A percentile compares a stretch with the other conserved stretches of the same genome.
Conservation (phyloP, 1,284 basidiomycete genomes). For the Leucoagaricus sp. region DNA sequence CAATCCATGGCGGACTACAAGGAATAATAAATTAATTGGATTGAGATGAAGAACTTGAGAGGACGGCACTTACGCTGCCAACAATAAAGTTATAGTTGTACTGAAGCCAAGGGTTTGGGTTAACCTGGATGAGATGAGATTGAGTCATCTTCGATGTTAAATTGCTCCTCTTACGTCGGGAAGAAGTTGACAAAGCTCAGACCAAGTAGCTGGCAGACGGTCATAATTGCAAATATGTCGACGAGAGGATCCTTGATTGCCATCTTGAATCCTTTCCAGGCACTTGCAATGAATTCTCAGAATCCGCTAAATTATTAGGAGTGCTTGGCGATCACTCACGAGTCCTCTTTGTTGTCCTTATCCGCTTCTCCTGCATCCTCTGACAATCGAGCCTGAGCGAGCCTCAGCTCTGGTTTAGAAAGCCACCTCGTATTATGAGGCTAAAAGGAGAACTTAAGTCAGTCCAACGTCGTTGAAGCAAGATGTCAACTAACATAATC, state of each 20-base stretch:
- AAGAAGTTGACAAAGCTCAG: slow-evolving; percentile 77
- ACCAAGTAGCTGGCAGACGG: slow-evolving; percentile 54
- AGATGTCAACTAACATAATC: slow-evolving; percentile 42
- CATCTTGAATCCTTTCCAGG: slow-evolving; percentile 52
- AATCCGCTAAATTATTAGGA: neutral
- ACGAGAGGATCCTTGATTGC: slow-evolving; percentile 68
- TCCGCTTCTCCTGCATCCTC: slow-evolving; percentile 80
- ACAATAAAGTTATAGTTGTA: slow-evolving; percentile 59
- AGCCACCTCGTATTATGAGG: slow-evolving; percentile 72
- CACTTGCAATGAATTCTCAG: slow-evolving; percentile 36
- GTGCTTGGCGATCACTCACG: slow-evolving; percentile 39
- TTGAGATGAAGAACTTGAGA: neutral
- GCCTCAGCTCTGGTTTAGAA: slow-evolving; percentile 52
- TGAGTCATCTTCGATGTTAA: neutral
- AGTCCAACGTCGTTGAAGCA: neutral
- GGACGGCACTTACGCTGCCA: slow-evolving; percentile 54
- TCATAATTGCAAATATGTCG: slow-evolving; percentile 57
- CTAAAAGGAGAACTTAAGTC: slow-evolving; percentile 31
- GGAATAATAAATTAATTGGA: slow-evolving; percentile 1
- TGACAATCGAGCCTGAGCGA: slow-evolving; percentile 72
- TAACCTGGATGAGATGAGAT: slow-evolving; percentile 41
- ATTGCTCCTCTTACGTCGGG: slow-evolving; percentile 52
- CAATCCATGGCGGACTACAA: slow-evolving; percentile 63
- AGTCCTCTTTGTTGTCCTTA: slow-evolving; percentile 52
- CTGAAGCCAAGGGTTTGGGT: slow-evolving; percentile 66